Base-by-base conservation (phyloP, 2,329 filamentous ascomycete genomes). In the Diaporthe sp. region DNA sequence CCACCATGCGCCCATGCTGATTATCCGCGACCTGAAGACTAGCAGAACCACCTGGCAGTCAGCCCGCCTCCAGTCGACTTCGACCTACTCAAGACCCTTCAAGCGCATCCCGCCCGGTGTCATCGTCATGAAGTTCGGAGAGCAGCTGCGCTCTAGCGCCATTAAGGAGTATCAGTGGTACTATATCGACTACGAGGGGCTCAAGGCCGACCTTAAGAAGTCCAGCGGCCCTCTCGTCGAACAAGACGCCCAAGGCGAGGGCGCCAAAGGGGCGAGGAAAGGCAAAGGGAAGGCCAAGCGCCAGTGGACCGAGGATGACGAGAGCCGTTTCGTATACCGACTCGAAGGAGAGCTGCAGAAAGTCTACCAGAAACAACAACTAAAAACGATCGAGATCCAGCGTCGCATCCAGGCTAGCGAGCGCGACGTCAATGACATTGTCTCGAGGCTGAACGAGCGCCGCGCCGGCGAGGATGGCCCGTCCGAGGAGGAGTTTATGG, bases 101-200 rank as follows among this genome's bases (percentile, higher is more conserved):
- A 77, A 81, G 82, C 44, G 68, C 61, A 70, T 72, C 44, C 61
- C 61, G n/a, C 89, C 88, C 58, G 89, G 89, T 75, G 82, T 87
- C 77, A 82, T 91, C 85, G 86, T 90, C 86, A 93, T 93, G 91
- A 93, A 93, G 89, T 99, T 98, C 88, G 97, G 97, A 83, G 94
- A 98, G 85, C 96, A 99, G 89, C 92, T 99, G 81, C 95, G 95
- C 77, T 96, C 95, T 81, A 98, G 96, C 82, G 90, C 98, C 81
- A 97, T 98, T 85, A 95, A 94, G 88, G 96, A 98, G 86, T 99
- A 97, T 87, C 93, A 96, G 84, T 98, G 96, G 92, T 95, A 98
- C 88, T 99, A 99, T 86, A 98, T 99, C 85, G 94, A 95, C 85
- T 99, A 99, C 86, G 96, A 98, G 83, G 94, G 93, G 77, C 90